Evolutionary conservation across 495 filamentous ascomycete species (phyloP), one percentile per base, ranked within the genome.

Genomic region (Lasiosphaeria hispida): DNA sequence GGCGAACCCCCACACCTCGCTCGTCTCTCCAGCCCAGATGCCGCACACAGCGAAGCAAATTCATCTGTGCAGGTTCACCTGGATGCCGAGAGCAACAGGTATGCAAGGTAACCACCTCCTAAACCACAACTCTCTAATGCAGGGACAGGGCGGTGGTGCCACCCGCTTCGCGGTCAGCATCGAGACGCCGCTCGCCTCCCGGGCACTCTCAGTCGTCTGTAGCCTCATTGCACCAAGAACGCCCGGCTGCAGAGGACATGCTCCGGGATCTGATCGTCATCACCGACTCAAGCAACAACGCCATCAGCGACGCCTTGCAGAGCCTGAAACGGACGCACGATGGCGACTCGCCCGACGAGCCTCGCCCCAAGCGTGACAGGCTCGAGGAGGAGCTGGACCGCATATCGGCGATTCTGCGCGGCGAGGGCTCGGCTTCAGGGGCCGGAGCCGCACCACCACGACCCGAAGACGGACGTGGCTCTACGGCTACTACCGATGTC

Each of bases 51-150:
- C 42, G 69, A 70, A 19, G 59, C 60, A 23, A 61, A 64, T 33
- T 63, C 61, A n/a, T 69, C 67, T 34, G 54, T 66, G n/a, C 64
- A 69, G 18, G 62, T 63, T 30, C 58, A 68, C 15, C 9, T 64
- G 11, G 67, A 69, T 48, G 42, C 43, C n/a, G 41, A 18, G 34
- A 70, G 65, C 34, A 55, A 61, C 19, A 63, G 65, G 69, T 70
- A 35, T 14, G 58, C n/a, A 47, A 18, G 44, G 17, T 9, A 11
- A 10, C 48, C 10, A 19, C 3, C 13, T 30, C 5, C 23, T 5
- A 30, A 30, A 30, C 23, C 23, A 30, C 23, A 30, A 30, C 23
- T 30, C 23, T 2, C 8, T 36, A 10, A 30, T 33, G 17, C 13
- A 61, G 61, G 8, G 55, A 42, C 19, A 47, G 37, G 13, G 23